Conservation (phyloP, 1,284 basidiomycete genomes). For the Marasmius oreades region DNA sequence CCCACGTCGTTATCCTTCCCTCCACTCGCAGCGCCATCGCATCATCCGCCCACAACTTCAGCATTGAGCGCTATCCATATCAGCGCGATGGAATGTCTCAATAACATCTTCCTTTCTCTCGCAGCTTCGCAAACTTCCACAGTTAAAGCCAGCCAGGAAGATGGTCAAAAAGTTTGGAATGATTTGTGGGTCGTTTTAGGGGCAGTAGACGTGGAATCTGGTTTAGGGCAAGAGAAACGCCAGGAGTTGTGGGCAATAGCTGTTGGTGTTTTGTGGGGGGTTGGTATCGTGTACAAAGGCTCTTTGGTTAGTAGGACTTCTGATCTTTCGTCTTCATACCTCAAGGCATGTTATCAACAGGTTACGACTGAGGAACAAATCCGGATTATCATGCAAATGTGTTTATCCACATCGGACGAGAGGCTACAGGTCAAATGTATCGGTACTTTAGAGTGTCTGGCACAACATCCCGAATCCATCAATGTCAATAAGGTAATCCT, state of each 20-base stretch:
- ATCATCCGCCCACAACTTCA: conserved; percentile 84
- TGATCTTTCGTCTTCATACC: neutral
- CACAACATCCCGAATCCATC: conserved; percentile 61
- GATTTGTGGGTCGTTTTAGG: conserved; percentile 54
- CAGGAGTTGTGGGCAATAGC: conserved; percentile 69
- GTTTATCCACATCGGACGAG: conserved; percentile 51
- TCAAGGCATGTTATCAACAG: conserved; percentile 21
- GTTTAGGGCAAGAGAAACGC: conserved; percentile 61
- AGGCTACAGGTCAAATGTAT: conserved; percentile 71
- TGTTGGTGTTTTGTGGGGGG: conserved; percentile 78
- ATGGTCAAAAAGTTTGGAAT: conserved; percentile 56
- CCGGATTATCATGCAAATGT: conserved; percentile 63
- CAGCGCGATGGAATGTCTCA: conserved; percentile 84
- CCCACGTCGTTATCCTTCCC: conserved; percentile 80
- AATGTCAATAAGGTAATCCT: conserved; percentile 66
- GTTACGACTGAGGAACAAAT: conserved; percentile 59
- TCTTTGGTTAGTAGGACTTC: conserved; percentile 40
- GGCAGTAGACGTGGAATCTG: conserved; percentile 57
- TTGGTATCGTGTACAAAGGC: conserved; percentile 68
- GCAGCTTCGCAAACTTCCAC: conserved; percentile 41
- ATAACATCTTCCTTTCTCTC: conserved; percentile 84
- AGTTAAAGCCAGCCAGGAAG: conserved; percentile 41
- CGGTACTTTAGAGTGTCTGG: conserved; percentile 80
- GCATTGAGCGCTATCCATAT: conserved; percentile 79
- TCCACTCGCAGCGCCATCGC: conserved; percentile 61